Conservation (phyloP, 1,139 yeast species). For the Lodderomyces pseudojiufengensis region DNA sequence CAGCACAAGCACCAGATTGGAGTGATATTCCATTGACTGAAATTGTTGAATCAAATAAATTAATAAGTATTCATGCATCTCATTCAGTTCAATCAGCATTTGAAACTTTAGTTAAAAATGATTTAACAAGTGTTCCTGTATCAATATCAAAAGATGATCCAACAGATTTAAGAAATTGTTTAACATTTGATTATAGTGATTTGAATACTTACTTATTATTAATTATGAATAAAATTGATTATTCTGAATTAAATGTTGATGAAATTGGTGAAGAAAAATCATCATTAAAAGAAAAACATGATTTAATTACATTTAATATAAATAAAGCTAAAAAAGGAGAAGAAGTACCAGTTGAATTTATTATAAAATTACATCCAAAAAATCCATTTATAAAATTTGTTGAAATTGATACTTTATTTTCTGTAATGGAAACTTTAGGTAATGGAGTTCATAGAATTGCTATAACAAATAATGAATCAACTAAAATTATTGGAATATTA, state of each 20-base stretch:
- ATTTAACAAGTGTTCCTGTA: constrained; percentile 85
- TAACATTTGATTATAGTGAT: constrained; percentile 89
- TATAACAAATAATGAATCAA: constrained; percentile 51
- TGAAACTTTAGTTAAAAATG: constrained; percentile 65
- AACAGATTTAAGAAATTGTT: constrained; percentile 49
- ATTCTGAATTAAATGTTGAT: constrained; percentile 32
- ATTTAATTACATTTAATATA: constrained; percentile 28
- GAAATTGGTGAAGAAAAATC: constrained; percentile 19
- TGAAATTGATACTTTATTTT: constrained; percentile 62
- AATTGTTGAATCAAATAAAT: constrained; percentile 73
- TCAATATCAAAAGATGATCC: constrained; percentile 24
- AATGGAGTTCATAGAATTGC: constrained; percentile 93
- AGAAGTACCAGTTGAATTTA: constrained; percentile 78
- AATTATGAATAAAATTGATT: constrained; percentile 62
- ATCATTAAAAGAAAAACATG: constrained; percentile 22
- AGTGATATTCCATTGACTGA: constrained; percentile 66
- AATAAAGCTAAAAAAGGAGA: constrained; percentile 58
- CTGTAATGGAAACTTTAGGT: constrained; percentile 82
- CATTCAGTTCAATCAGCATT: constrained; percentile 84
- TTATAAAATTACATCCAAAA: constrained; percentile 74
- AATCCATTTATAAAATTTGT: constrained; percentile 79
- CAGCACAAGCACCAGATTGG: constrained; percentile 59
- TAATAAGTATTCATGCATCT: constrained; percentile 59
- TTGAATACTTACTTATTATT: constrained; percentile 77
- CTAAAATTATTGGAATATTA: constrained; percentile 64